Evolutionary conservation across 2,329 filamentous ascomycete genomes (phyloP), one percentile per base, ranked within the genome.

Genomic region (Emmonsiellopsis sp.): DNA sequence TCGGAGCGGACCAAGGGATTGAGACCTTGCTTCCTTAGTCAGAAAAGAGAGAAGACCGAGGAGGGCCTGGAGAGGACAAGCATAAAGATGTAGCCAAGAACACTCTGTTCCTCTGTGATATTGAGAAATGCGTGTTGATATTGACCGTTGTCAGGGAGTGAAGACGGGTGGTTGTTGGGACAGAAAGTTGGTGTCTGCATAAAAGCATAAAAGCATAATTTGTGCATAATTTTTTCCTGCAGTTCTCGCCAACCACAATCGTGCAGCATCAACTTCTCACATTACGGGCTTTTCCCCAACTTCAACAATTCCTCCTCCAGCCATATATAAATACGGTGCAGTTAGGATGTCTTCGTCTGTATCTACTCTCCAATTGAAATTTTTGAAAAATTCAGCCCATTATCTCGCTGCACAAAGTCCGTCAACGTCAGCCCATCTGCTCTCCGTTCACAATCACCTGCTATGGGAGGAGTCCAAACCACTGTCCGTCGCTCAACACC

Each of bases 401-500:
- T 61, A 63, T 34, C 58, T 73, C 49, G 59, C 58, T 38, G 54
- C 60, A 7, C 52, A 59, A 15, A 70, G 68, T 54, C 67, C 68
- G 15, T 71, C 72, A 10, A 74, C 71, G n/a, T 65, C 73, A 2
- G 65, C 70, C 11, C 62, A 74, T 65, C 61, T 75, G 32, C 61
- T 70, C 58, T 59, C 57, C 11, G 60, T 63, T n/a, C 70, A 72
- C 61, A 70, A 69, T 54, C 62, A 56, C 16, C 62, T 71, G 50
- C 60, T 70, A 26, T 62, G 63, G 46, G 62, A 70, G 9, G 62
- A 70, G 38, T 63, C 55, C 8, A 72, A 64, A 51, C 51, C 65
- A 11, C 55, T 73, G 20, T 67, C 64, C 43, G 52, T 54, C 45
- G 62, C 59, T 5, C 68, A 70, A 30, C 62, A 67, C 26, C 65